phyloP scores from a whole-genome alignment of 495 filamentous ascomycete species.

The Aspergillus heteromorphus region DNA sequence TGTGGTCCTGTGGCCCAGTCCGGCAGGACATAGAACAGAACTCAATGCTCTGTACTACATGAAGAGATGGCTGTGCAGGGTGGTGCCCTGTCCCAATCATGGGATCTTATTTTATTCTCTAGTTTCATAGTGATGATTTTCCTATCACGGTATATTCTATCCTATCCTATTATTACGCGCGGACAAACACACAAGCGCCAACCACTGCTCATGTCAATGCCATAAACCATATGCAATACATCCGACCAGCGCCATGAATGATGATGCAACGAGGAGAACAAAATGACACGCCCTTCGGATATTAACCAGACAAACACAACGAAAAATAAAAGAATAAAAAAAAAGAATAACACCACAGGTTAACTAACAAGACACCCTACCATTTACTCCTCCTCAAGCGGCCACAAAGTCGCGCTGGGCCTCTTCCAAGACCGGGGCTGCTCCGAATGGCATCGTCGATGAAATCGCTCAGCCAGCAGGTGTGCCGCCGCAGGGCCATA shows the following conservation, averaged over 20 bases:
- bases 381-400: slow-evolving; percentile 28
- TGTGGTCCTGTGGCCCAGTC: too few relatives aligned
- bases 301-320: too few relatives aligned
- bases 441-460: slow-evolving; percentile 40
- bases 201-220: too few relatives aligned
- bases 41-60: not conserved
- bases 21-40: too few relatives aligned
- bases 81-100: not conserved
- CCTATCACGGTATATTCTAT: too few relatives aligned
- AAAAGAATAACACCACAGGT: not conserved
- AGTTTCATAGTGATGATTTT: not conserved
- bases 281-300: not conserved
- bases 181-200: too few relatives aligned
- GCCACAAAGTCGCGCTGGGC: slow-evolving; percentile 37
- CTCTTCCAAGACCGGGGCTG: slow-evolving; percentile 38
- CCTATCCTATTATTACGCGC: not conserved
- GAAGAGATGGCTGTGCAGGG: not conserved
- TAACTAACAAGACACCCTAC: not conserved
- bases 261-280: not conserved
- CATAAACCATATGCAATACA: not conserved
- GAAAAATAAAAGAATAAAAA: too few relatives aligned
- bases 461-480: slow-evolving; percentile 23
- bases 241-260: not conserved
- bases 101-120: not conserved
- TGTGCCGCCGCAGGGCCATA: slow-evolving; percentile 1